Conservation (phyloP, 306 rosid species). For the Glycyrrhiza uralensis region DNA sequence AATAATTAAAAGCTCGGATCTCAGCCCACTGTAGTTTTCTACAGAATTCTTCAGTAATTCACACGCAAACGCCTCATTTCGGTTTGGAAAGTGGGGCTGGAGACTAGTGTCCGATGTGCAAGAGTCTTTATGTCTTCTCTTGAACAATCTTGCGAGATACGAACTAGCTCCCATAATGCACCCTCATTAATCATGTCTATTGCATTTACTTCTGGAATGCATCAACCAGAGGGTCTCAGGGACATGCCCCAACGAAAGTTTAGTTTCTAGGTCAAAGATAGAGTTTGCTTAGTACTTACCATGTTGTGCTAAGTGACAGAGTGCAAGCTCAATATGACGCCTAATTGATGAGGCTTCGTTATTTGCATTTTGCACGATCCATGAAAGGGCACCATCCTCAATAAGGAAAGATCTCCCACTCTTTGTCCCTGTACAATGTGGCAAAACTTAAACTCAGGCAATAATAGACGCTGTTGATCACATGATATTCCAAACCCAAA, state of each 20-base stretch:
- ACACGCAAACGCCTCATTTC: constrained; percentile 78
- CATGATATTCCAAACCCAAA: background rate
- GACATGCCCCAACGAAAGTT: background rate
- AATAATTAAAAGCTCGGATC: background rate
- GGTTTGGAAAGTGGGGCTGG: constrained; percentile 81
- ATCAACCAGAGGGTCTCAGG: constrained; percentile 31
- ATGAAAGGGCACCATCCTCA: constrained; percentile 93
- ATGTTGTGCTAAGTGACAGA: constrained; percentile 94
- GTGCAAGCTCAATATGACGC: constrained; percentile 96
- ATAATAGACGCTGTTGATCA: background rate
- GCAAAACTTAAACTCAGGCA: constrained; percentile 9
- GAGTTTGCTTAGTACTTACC: constrained; percentile 45
- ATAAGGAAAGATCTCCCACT: constrained; percentile 80
- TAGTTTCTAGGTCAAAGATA: constrained; percentile 3
- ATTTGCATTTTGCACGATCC: constrained; percentile 96
- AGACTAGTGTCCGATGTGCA: constrained; percentile 75
- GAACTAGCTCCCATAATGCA: constrained; percentile 93
- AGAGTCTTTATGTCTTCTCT: constrained; percentile 90
- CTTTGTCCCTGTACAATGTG: constrained; percentile 61
- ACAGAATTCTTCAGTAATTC: constrained; percentile 35
- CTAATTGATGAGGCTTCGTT: constrained; percentile 82
- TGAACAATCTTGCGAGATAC: constrained; percentile 84
- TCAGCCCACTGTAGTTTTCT: constrained; percentile 16
- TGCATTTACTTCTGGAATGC: constrained; percentile 75
- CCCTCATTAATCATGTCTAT: constrained; percentile 92